Evolutionary conservation across 257 asterid genomes (phyloP).

Genomic region (Solanum commersonii): DNA sequence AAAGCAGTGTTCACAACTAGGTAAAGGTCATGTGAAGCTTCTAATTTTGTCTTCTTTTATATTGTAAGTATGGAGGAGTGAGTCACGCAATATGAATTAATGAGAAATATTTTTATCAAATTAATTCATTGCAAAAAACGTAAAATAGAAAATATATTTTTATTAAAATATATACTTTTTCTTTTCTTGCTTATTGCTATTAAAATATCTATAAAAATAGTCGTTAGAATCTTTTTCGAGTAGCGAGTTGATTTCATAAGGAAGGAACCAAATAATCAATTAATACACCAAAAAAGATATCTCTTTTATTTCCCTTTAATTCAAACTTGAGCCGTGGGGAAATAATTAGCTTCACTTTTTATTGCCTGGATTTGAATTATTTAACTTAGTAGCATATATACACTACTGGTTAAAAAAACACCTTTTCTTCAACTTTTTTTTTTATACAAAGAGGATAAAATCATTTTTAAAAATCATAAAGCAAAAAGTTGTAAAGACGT

Average conservation of each 20-base stretch:
- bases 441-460: neutral
- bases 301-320: neutral
- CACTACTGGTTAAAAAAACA: neutral
- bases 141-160: too few species aligned
- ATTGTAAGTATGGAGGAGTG: neutral
- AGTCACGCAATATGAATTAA: neutral
- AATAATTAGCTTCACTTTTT: neutral
- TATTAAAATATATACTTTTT: too few species aligned
- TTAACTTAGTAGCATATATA: neutral
- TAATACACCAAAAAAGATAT: neutral
- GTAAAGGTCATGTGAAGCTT: neutral
- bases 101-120: too few species aligned
- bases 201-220: neutral
- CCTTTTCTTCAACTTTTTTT: neutral
- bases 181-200: neutral
- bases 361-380: neutral
- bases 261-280: neutral
- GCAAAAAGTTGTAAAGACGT: neutral
- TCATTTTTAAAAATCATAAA: neutral
- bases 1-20: neutral
- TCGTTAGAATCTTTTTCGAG: accelerated
- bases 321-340: neutral
- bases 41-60: neutral
- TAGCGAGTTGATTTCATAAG: neutral
- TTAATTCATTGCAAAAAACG: too few species aligned